Base-by-base conservation (phyloP, 2,329 filamentous ascomycete genomes). In the Chaetomiaceae sp. region DNA sequence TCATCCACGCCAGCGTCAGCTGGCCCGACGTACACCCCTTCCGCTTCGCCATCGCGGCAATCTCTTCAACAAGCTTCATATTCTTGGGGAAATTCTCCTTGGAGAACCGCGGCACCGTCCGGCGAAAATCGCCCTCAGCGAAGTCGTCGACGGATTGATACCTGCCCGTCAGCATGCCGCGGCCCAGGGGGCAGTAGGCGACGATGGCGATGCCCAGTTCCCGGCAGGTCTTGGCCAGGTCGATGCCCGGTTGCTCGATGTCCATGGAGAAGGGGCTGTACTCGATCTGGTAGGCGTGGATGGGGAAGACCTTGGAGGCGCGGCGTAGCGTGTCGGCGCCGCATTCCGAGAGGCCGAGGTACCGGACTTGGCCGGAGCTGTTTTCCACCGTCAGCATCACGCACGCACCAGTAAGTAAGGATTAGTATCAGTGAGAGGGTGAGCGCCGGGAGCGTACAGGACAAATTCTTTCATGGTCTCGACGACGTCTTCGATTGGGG, bases 1-100 rank as follows among this genome's bases (percentile, higher is more conserved):
- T 64, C 32, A 82, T 66, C 81, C 81, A 85, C 2, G 76, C 77
- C 25, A 85, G 62, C 1, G 77, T 78, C 21, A 84, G 67, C 67
- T 84, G 80, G 0, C 71, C 69, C 1, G 73, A 57, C 0, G 77
- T 79, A 52, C 70, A 73, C 0, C 71, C 71, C 60, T 69, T 67
- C 23, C 51, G 40, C 27, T 58, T 55, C 3, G 66, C 66, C 3
- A 69, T 16, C 20, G 61, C 54, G 49, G 61, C 50, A 46, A 70
- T 53, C 48, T 58, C 43, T 18, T 62, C 58, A 5, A 67, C 66
- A 25, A 67, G 44, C 50, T 61, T 44, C 41, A 71, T 56, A 61
- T 84, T 83, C 59, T 73, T 72, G 34, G 71, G 67, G 58, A 80
- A 79, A 56, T 77, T 78, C 37, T 75, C 75, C 3, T 60, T 60